phyloP scores from a whole-genome alignment of 768 basidiomycete species.

The Termitomyces sp. region DNA sequence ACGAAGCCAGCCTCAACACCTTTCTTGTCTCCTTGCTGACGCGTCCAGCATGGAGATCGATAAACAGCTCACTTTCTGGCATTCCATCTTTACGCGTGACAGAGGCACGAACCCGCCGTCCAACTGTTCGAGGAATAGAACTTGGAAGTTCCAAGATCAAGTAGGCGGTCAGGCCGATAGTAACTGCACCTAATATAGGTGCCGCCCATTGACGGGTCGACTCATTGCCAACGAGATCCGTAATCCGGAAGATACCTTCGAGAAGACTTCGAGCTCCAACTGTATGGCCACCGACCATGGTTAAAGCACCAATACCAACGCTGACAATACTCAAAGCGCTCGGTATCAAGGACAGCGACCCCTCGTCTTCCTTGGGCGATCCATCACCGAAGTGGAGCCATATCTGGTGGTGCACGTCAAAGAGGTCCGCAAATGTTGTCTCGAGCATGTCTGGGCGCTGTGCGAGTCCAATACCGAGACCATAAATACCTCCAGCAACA shows the following conservation, averaged over 20 bases:
- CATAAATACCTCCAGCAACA: conserved; percentile 72
- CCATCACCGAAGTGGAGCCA: conserved; percentile 61
- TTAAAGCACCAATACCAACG: conserved; percentile 79
- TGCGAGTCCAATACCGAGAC: conserved; percentile 79
- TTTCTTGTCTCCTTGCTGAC: conserved; percentile 86
- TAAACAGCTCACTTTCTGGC: conserved; percentile 48
- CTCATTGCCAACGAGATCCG: conserved; percentile 79
- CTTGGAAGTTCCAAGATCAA: conserved; percentile 82
- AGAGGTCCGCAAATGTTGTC: conserved; percentile 76
- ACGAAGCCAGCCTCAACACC: conserved; percentile 84
- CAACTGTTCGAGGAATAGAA: conserved; percentile 86
- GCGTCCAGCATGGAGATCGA: conserved; percentile 61
- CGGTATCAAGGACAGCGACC: conserved; percentile 29
- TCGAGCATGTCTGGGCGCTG: conserved; percentile 74
- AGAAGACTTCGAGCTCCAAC: conserved; percentile 71
- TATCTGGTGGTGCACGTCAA: conserved; percentile 81
- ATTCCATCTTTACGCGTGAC: conserved; percentile 42
- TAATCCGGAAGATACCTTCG: conserved; percentile 69
- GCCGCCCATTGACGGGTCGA: conserved; percentile 80
- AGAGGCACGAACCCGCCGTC: conserved; percentile 69
- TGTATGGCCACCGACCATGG: conserved; percentile 83
- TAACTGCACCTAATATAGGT: conserved; percentile 74
- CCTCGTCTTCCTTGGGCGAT: conserved; percentile 23
- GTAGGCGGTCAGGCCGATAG: conserved; percentile 72
- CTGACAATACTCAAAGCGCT: conserved; percentile 70